phyloP scores from a whole-genome alignment of 192 early-diverging fungal species.

The Podila epicladia region DNA sequence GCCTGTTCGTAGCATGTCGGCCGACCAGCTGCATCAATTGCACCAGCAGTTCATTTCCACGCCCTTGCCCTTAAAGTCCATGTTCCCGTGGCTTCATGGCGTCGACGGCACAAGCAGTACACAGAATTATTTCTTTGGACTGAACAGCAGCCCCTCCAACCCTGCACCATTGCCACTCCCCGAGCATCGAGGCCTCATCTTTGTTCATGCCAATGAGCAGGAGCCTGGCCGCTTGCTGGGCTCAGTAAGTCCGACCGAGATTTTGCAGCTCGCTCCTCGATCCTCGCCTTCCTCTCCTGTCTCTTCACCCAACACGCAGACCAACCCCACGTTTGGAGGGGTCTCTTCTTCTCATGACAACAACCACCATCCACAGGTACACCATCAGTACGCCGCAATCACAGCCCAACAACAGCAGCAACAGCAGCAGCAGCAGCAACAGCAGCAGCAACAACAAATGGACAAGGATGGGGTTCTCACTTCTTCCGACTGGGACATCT shows the following conservation, averaged over 20 bases:
- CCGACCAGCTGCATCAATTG: constrained; percentile 49
- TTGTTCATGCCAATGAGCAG: constrained; percentile 47
- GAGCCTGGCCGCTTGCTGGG: constrained; percentile 54
- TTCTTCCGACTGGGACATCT: constrained; percentile 27
- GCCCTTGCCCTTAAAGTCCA: constrained; percentile 58
- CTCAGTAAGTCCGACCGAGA: constrained; percentile 58
- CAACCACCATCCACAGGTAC: constrained; percentile 45
- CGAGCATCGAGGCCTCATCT: constrained; percentile 50
- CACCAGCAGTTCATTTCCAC: constrained; percentile 54
- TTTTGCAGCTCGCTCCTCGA: constrained; percentile 40
- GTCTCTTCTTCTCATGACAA: constrained; percentile 13
- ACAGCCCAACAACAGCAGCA: constrained; percentile 10
- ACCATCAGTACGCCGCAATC: constrained; percentile 18
- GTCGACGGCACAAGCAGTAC: constrained; percentile 57
- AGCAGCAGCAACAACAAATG: constrained; percentile 9
- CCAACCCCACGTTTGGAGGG: neutral
- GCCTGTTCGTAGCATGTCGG: constrained; percentile 51
- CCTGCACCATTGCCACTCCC: constrained; percentile 31
- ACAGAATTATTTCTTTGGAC: constrained; percentile 67
- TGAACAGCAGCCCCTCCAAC: constrained; percentile 39
- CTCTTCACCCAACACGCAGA: neutral
- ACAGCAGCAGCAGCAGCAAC: constrained; percentile 9
- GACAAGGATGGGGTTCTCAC: constrained; percentile 6
- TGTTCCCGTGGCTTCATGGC: constrained; percentile 73
- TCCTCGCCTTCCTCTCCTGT: neutral